phyloP scores from a whole-genome alignment of 2,329 filamentous ascomycete genomes.

The Pseudogymnoascus sp. region DNA sequence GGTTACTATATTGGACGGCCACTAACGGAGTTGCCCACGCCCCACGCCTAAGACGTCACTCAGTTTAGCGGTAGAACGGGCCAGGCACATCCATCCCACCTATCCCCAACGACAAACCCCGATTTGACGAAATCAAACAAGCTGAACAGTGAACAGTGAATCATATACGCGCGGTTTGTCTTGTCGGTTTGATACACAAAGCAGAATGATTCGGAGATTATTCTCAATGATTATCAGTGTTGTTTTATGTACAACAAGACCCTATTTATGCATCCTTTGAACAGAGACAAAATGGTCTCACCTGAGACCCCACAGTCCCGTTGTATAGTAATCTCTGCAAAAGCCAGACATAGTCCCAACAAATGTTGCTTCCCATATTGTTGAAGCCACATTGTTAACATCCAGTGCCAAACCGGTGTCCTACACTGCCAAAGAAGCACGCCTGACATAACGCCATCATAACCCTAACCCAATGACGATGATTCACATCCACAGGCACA shows the following conservation, averaged over 20 bases:
- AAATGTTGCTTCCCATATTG: neutral
- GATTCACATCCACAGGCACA: constrained; percentile 77
- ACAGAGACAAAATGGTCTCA: neutral
- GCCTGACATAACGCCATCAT: neutral
- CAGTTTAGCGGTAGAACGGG: neutral
- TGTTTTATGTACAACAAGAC: neutral
- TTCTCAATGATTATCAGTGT: neutral
- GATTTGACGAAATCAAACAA: neutral
- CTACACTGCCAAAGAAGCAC: neutral
- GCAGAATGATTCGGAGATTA: neutral
- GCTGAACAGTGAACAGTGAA: neutral
- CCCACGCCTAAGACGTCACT: neutral
- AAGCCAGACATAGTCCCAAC: neutral
- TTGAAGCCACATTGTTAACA: neutral
- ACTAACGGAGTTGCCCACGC: constrained; percentile 4
- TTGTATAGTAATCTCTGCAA: neutral
- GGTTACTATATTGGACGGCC: neutral
- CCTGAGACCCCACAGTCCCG: neutral
- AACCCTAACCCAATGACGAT: neutral
- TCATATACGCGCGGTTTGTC: neutral
- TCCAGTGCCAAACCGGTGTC: neutral
- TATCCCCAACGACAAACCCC: neutral
- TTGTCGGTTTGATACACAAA: neutral
- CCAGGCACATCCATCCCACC: neutral
- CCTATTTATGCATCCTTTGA: neutral